Evolutionary conservation across 2,329 filamentous ascomycete genomes (phyloP).

Genomic region (Monosporascus sp.): DNA sequence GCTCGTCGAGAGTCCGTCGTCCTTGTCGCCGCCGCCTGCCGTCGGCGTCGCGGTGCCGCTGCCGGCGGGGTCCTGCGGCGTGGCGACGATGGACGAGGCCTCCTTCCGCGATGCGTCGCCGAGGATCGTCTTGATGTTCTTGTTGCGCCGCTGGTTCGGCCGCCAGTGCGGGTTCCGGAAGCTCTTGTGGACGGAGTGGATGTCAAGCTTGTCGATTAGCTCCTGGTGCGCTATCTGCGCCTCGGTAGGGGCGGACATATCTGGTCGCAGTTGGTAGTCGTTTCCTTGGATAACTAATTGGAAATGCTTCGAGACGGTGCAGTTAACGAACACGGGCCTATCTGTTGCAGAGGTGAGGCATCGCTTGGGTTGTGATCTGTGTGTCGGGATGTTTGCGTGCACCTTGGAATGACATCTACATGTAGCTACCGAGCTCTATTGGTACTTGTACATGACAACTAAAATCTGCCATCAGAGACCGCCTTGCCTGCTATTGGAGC

Average conservation of each 20-base stretch:
- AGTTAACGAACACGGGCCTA: too few relatives aligned
- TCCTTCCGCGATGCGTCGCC: constrained; percentile 84
- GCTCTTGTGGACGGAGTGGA: constrained; percentile 76
- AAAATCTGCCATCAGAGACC: too few relatives aligned
- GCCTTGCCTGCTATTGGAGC: too few relatives aligned
- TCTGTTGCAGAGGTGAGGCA: too few relatives aligned
- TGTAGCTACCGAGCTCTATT: too few relatives aligned
- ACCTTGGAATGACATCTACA: too few relatives aligned
- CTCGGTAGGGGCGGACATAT: constrained; percentile 60
- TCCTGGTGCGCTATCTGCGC: constrained; percentile 75
- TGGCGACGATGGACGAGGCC: constrained; percentile 72
- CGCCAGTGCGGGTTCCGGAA: constrained; percentile 92
- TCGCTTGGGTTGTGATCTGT: too few relatives aligned
- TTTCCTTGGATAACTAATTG: constrained; percentile 5
- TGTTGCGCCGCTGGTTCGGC: constrained; percentile 92
- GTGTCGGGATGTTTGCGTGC: too few relatives aligned
- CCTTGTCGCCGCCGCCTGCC: constrained; percentile 34
- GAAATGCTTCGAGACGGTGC: background rate
- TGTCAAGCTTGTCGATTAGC: constrained; percentile 87
- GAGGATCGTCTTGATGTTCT: constrained; percentile 95
- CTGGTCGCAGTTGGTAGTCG: constrained; percentile 40
- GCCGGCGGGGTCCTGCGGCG: constrained; percentile 60
- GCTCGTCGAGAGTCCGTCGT: constrained; percentile 51
- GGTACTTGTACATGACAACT: too few relatives aligned
- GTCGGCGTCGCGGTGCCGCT: constrained; percentile 71